Percentiles rank a stretch among this genome's conserved stretches.
Conservation (phyloP, 345 rosid species). For the Cardamine resedifolia region DNA sequence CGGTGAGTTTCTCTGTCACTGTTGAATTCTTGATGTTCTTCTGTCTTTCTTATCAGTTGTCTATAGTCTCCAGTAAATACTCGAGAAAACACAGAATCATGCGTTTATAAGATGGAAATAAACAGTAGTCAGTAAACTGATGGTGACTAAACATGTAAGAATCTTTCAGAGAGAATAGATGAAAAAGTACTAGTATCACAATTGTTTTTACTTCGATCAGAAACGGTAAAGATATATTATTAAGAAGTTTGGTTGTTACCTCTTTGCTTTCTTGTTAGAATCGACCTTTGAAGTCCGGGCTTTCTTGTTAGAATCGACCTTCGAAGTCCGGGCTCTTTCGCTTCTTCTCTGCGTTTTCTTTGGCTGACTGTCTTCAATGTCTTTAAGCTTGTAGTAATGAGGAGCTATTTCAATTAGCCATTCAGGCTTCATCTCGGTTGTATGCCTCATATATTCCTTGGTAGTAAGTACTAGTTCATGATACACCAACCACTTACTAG, state of each 20-base stretch:
- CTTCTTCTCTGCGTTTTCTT: slow-evolving; percentile 18
- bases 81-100: slow-evolving; percentile 30
- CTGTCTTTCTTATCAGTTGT: slow-evolving; percentile 22
- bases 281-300: background rate
- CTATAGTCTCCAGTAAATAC: slow-evolving; percentile 21
- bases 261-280: slow-evolving; percentile 31
- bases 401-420: slow-evolving; percentile 97
- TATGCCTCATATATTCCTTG: slow-evolving; percentile 93
- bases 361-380: slow-evolving; percentile 61
- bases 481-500: slow-evolving; percentile 74
- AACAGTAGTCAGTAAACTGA: slow-evolving; percentile 33
- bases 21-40: slow-evolving; percentile 11
- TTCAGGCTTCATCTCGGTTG: slow-evolving; percentile 86
- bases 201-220: background rate
- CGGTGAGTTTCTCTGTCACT: slow-evolving; percentile 19
- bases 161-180: slow-evolving; percentile 8
- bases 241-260: slow-evolving; percentile 33
- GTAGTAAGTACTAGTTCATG: slow-evolving; percentile 88
- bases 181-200: slow-evolving; percentile 8
- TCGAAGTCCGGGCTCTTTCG: background rate
- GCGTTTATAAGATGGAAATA: slow-evolving; percentile 9
- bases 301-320: slow-evolving; percentile 22
- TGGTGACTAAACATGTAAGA: background rate
- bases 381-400: slow-evolving; percentile 84
- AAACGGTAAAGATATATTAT: slow-evolving; percentile 6